Evolutionary conservation across 768 basidiomycete genomes (phyloP).

Genomic region (Mrakia frigida): DNA sequence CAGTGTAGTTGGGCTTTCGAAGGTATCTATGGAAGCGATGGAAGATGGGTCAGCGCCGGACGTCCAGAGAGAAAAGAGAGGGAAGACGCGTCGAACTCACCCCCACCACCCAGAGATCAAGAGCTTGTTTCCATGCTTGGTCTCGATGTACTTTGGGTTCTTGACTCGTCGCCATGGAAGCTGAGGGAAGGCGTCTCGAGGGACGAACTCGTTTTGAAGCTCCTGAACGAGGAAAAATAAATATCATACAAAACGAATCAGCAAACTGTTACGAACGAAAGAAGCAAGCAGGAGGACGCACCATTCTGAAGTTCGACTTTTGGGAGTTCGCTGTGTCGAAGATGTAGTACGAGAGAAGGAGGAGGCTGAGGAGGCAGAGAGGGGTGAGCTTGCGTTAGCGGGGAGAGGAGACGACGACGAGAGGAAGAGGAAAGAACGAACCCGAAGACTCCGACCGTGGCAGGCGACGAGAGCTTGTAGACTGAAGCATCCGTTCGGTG

Average conservation of each 20-base stretch:
- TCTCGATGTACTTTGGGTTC: constrained; percentile 88
- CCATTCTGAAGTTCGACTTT: constrained; percentile 73
- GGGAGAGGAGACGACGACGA: constrained; percentile 41
- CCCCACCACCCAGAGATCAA: constrained; percentile 92
- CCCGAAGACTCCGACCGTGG: constrained; percentile 65
- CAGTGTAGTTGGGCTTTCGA: constrained; percentile 76
- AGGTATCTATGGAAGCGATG: neutral
- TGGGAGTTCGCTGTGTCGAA: constrained; percentile 82
- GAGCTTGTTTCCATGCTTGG: constrained; percentile 88
- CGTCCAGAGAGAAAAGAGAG: neutral
- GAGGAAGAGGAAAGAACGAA: constrained; percentile 54
- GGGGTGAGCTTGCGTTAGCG: neutral
- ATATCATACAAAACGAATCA: neutral
- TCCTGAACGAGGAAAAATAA: constrained; percentile 45
- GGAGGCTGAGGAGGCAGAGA: constrained; percentile 16
- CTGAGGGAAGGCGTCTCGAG: constrained; percentile 91
- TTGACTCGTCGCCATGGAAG: constrained; percentile 73
- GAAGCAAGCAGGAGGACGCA: neutral
- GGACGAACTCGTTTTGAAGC: constrained; percentile 75
- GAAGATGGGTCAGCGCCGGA: neutral
- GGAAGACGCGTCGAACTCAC: neutral
- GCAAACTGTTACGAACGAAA: neutral
- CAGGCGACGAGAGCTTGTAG: constrained; percentile 76
- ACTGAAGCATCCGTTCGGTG: constrained; percentile 81
- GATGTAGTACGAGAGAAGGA: constrained; percentile 46